phyloP scores from a whole-genome alignment of 1,284 basidiomycete species.

The Papiliotrema nemorosa region DNA sequence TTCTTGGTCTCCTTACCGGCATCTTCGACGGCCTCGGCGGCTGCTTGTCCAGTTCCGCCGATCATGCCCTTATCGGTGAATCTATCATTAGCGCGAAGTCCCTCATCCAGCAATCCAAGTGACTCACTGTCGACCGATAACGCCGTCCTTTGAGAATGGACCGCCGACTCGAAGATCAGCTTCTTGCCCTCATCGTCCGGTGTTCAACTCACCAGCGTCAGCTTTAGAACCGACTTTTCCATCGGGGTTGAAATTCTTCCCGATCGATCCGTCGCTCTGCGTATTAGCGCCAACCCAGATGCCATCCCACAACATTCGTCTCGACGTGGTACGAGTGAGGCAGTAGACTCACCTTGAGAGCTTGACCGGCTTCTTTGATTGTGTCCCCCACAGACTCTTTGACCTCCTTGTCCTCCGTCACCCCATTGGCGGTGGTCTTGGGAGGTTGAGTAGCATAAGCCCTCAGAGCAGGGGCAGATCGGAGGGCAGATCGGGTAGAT shows the following conservation, averaged over 20 bases:
- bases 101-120: neutral
- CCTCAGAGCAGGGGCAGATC: neutral
- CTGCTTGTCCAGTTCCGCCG: slow-evolving; percentile 7
- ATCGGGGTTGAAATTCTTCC: slow-evolving; percentile 26
- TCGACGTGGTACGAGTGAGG: neutral
- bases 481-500: neutral
- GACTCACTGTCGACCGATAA: slow-evolving; percentile 28
- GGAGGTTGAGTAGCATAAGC: neutral
- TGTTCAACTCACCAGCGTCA: slow-evolving; percentile 16
- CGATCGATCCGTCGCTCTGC: slow-evolving; percentile 29
- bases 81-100: neutral
- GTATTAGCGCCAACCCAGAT: neutral
- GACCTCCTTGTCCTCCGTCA: slow-evolving; percentile 9
- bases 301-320: neutral
- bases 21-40: slow-evolving; percentile 5
- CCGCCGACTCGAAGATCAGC: slow-evolving; percentile 22
- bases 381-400: slow-evolving; percentile 17
- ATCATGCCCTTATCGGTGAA: slow-evolving; percentile 11
- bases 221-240: slow-evolving; percentile 20
- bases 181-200: neutral
- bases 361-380: slow-evolving; percentile 24
- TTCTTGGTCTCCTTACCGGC: slow-evolving; percentile 12
- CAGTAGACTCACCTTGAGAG: slow-evolving; percentile 7
- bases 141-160: slow-evolving; percentile 27
- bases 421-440: neutral